Conservation (phyloP, 2,329 filamentous ascomycete genomes). For the Cladosporium sp. region DNA sequence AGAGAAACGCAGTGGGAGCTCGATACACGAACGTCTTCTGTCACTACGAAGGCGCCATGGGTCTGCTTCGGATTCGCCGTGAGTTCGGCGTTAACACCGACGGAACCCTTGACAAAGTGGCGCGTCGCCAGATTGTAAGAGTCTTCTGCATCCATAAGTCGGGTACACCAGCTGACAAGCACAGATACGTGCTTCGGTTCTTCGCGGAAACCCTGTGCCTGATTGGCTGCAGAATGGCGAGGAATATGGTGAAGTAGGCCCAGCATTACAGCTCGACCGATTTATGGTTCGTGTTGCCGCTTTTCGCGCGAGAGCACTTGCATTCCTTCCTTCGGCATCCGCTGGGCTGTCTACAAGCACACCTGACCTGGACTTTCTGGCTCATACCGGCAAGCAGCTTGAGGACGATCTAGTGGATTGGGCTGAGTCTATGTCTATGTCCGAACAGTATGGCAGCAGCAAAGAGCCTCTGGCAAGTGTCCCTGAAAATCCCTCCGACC, state of each 20-base stretch:
- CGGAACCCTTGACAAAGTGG: conserved; percentile 13
- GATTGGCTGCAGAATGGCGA: conserved; percentile 24
- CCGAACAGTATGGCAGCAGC: background rate
- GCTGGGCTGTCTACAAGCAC: conserved; percentile 7
- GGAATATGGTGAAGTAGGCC: conserved; percentile 24
- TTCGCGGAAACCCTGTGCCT: conserved; percentile 21
- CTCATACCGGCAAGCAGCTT: conserved; percentile 14
- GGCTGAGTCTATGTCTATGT: conserved; percentile 3
- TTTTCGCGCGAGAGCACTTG: conserved; percentile 17
- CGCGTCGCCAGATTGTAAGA: conserved; percentile 16
- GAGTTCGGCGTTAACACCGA: conserved; percentile 22
- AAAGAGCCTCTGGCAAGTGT: background rate
- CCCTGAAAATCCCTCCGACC: background rate
- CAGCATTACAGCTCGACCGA: conserved; percentile 22
- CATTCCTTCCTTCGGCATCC: conserved; percentile 1
- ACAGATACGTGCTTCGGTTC: conserved; percentile 24
- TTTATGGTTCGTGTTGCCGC: conserved; percentile 22
- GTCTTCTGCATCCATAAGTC: background rate
- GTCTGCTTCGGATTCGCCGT: conserved; percentile 28
- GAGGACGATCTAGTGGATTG: conserved; percentile 19
- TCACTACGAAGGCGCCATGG: conserved; percentile 30
- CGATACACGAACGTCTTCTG: conserved; percentile 24
- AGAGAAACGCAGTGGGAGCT: conserved; percentile 6
- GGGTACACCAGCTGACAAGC: conserved; percentile 18
- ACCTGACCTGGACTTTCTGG: conserved; percentile 16